Percentiles rank a stretch among this genome's conserved stretches.
These are phyloP conservation scores for Blastomyces parvus DNA, from an alignment of 2,329 filamentous ascomycete genomes.

Conservation along the genomic window DNA sequence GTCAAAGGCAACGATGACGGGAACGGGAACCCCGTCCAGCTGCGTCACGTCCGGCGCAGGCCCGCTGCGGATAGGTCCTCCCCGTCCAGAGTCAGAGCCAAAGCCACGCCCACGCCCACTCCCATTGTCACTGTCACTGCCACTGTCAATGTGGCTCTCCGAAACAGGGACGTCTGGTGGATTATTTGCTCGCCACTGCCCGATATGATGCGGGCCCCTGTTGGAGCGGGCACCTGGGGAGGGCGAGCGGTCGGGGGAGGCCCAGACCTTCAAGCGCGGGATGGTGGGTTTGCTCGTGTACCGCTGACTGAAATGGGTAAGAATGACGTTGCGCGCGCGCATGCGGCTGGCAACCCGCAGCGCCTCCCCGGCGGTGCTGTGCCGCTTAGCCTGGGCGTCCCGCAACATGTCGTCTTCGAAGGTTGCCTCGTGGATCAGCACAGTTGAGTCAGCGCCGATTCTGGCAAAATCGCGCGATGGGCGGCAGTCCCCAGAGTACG, in stretches of 20 bases:
- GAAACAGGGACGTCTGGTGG: background rate
- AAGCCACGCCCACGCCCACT: background rate
- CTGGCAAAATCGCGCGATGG: constrained; percentile 60
- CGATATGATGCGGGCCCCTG: background rate
- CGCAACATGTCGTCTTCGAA: constrained; percentile 75
- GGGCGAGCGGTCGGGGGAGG: background rate
- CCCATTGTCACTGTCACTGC: background rate
- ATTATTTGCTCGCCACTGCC: background rate
- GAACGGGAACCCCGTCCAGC: constrained; percentile 35
- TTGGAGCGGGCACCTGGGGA: background rate
- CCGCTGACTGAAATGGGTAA: constrained; percentile 92
- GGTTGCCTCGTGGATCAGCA: constrained; percentile 91
- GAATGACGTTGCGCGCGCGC: constrained; percentile 66
- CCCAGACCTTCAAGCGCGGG: background rate
- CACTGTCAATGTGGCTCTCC: background rate
- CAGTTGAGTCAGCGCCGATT: constrained; percentile 64
- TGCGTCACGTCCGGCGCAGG: background rate
- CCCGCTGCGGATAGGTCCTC: background rate
- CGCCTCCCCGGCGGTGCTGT: constrained; percentile 81
- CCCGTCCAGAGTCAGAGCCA: background rate
- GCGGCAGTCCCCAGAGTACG: constrained; percentile 90
- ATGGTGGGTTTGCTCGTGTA: constrained; percentile 41
- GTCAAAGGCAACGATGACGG: constrained; percentile 52
- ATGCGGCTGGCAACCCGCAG: constrained; percentile 67
- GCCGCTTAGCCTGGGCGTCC: constrained; percentile 79